Percentiles rank a stretch among this genome's conserved stretches.
Conservation (phyloP, 345 rosid species). For the Eucalyptus leucophloia region DNA sequence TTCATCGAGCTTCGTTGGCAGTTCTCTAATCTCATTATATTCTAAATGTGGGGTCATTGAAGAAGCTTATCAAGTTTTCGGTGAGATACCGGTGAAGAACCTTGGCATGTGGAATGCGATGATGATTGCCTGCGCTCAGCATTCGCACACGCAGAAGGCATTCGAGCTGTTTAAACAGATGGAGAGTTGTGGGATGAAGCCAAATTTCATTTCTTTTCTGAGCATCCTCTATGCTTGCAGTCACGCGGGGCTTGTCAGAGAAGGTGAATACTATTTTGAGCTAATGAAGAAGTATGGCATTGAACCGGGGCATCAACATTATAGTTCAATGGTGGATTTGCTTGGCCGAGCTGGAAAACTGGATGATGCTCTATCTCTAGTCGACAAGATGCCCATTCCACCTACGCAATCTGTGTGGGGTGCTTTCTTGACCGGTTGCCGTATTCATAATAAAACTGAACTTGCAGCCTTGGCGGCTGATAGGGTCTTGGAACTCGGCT, state of each 20-base stretch:
- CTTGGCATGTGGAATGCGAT: constrained; percentile 89
- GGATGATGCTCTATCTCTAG: constrained; percentile 48
- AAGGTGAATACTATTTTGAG: constrained; percentile 56
- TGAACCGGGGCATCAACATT: constrained; percentile 71
- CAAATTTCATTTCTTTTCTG: constrained; percentile 76
- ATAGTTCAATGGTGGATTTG: constrained; percentile 74
- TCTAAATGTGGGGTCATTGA: constrained; percentile 67
- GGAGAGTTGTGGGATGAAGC: constrained; percentile 42
- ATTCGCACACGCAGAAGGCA: constrained; percentile 30
- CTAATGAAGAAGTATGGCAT: constrained; percentile 56
- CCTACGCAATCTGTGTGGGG: constrained; percentile 89
- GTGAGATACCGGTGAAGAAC: constrained; percentile 41
- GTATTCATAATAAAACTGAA: constrained; percentile 56
- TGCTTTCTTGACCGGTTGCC: constrained; percentile 76
- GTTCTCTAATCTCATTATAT: constrained; percentile 71
- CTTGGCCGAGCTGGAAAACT: constrained; percentile 78
- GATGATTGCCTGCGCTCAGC: constrained; percentile 82
- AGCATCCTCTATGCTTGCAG: constrained; percentile 81
- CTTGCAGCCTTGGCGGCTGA: constrained; percentile 81
- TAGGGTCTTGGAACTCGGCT: constrained; percentile 51
- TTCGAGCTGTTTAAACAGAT: constrained; percentile 48
- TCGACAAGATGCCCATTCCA: constrained; percentile 44
- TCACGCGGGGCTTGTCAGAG: constrained; percentile 63
- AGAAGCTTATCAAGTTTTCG: constrained; percentile 46
- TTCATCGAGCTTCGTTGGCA: constrained; percentile 62